These are phyloP conservation scores for Achaetomium macrosporum DNA, from an alignment of 2,329 filamentous ascomycete genomes.

Conservation along the genomic window DNA sequence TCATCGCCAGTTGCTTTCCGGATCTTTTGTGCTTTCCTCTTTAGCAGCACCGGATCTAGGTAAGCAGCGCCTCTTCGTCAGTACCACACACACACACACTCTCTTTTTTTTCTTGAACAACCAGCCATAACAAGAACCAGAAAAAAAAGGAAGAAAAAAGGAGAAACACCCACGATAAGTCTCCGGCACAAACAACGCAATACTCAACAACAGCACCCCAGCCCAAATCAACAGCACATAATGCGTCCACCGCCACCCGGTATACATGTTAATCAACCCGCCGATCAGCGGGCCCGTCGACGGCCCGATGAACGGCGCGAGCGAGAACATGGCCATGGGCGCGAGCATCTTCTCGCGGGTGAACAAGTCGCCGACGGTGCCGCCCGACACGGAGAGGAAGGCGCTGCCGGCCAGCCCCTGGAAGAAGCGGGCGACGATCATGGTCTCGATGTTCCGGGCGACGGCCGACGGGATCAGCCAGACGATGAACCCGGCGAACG, in stretches of 20 bases:
- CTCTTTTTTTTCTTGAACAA: too few relatives aligned
- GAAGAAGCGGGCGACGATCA: conserved; percentile 73
- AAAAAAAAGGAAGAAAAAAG: neutral
- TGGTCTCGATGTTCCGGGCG: conserved; percentile 72
- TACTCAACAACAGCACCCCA: conserved; percentile 54
- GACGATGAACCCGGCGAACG: conserved; percentile 68
- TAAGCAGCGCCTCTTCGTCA: neutral
- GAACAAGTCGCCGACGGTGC: conserved; percentile 80
- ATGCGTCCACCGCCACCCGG: conserved; percentile 75
- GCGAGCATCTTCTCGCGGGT: conserved; percentile 60
- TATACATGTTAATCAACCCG: conserved; percentile 75
- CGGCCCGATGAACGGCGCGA: conserved; percentile 59
- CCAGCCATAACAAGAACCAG: neutral
- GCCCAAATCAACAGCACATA: conserved; percentile 82
- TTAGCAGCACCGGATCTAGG: conserved; percentile 60
- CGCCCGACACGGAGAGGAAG: conserved; percentile 70
- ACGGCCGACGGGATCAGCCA: conserved; percentile 79
- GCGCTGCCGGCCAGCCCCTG: conserved; percentile 65
- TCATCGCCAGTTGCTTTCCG: conserved; percentile 73
- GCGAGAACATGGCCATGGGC: conserved; percentile 78
- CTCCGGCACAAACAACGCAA: conserved; percentile 73
- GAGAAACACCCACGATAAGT: conserved; percentile 60
- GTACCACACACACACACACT: neutral
- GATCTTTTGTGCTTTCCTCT: conserved; percentile 62
- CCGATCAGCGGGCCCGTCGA: conserved; percentile 58